Evolutionary conservation across 176 grass and related monocot genomes (phyloP), one percentile per base, ranked within the genome.

Genomic region (Eremochloa ophiuroides): DNA sequence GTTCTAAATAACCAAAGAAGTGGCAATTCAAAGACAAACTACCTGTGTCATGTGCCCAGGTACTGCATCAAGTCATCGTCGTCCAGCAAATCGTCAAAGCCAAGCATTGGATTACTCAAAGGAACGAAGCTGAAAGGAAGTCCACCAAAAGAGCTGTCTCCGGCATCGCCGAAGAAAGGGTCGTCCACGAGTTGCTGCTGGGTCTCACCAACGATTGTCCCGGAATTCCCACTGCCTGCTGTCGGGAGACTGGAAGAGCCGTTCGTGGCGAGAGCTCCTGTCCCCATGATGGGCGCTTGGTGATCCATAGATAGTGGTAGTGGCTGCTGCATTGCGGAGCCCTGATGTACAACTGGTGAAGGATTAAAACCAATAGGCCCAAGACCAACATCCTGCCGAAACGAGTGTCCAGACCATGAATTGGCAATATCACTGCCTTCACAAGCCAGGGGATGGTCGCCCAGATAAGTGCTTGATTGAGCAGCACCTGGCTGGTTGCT

Each of bases 51-150:
- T 79, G 95, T 93, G 81, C 95, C 95, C 34, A 98, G 78, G 75
- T 98, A 98, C 31, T 86, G 86, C 90, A 98, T 89, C 60, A 98
- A 64, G 55, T 93, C 92, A 38, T 98, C 90, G 35, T 98, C 95
- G 31, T 88, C 86, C 76, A 98, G 46, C 51, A 94, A 78, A 39
- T 93, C 90, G 84, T 87, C 92, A 29, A 98, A 62, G 81, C 66
- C 71, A 73, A 74, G 84, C 20, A 95, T 87, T 22, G 84, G 86
- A 75, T 79, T 93, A 65, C 69, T 83, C 14, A 94, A 81, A 31
- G 90, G 83, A 71, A 91, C 84, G 28, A 89, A 91, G 85, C 91
- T 87, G 10, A 93, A 88, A 58, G 92, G 88, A 42, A 93, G 59
- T 18, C 74, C 91, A 7, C 84, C 84, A 65, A 98, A 95, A 41